Evolutionary conservation across 495 filamentous ascomycete genomes (phyloP).

Genomic region (Penicillium nucicola): DNA sequence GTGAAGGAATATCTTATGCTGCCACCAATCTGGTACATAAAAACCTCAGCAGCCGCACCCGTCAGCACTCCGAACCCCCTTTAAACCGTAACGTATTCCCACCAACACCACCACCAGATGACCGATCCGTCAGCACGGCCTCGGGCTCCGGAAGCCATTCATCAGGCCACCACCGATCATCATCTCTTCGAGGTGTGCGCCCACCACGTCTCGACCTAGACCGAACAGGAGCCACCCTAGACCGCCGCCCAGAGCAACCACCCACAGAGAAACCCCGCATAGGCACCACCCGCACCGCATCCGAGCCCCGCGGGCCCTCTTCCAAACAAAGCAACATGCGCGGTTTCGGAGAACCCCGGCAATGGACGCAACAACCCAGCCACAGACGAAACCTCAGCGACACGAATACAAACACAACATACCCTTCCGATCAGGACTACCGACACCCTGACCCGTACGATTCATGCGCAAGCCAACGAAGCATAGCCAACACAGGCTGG

Average conservation of each 20-base stretch:
- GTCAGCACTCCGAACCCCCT: slow-evolving; percentile 85
- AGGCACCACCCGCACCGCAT: slow-evolving; percentile 53
- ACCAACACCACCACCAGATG: slow-evolving; percentile 91
- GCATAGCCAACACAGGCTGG: slow-evolving; percentile 21
- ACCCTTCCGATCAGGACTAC: slow-evolving; percentile 37
- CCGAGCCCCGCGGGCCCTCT: slow-evolving; percentile 48
- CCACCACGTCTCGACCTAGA: slow-evolving; percentile 43
- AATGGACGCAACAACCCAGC: slow-evolving; percentile 15
- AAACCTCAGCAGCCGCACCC: slow-evolving; percentile 65
- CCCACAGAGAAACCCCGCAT: slow-evolving; percentile 41
- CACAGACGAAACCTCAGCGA: slow-evolving; percentile 36
- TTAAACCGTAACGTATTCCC: slow-evolving; percentile 86
- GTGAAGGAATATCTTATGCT: slow-evolving; percentile 84
- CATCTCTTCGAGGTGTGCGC: slow-evolving; percentile 30
- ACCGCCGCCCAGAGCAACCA: slow-evolving; percentile 19
- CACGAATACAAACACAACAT: slow-evolving; percentile 24
- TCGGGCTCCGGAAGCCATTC: slow-evolving; percentile 6
- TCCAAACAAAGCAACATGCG: slow-evolving; percentile 24
- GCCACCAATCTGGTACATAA: slow-evolving; percentile 88
- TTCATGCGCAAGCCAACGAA: slow-evolving; percentile 50
- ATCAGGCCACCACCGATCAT: slow-evolving; percentile 16
- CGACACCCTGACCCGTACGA: slow-evolving; percentile 68
- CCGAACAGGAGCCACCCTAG: slow-evolving; percentile 27
- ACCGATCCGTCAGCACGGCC: slow-evolving; percentile 46
- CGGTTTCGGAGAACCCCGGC: slow-evolving; percentile 17